Evolutionary conservation across 306 rosid species (phyloP), one percentile per base, ranked within the genome.

Genomic region (Cucurbita pepo): DNA sequence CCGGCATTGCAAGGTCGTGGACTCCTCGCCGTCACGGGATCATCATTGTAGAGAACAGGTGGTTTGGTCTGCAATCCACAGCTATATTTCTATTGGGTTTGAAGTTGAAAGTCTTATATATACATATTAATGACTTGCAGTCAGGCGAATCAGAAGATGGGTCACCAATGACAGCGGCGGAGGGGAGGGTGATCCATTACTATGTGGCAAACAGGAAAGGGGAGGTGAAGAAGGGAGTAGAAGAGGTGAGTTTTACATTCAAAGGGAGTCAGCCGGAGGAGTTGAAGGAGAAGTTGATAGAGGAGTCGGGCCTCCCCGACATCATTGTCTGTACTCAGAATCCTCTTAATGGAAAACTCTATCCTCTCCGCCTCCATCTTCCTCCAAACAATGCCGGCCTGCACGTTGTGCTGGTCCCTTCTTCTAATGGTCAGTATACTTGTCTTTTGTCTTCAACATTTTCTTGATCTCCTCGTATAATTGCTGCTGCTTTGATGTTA

Each of bases 321-420:
- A 76, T 90, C 64, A 73, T 79, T 16, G 96, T 88, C 18, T 90
- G 98, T 72, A 84, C 89, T 2, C 87, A 87, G 15, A 94, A 89
- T 77, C 96, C 93, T 14, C 78, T 93, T 41, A 93, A 63, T 59
- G 91, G 89, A 8, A 80, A 87, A 76, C 96, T 93, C 3, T 87
- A 81, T 73, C 97, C 97, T 1, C 89, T 90, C 50, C 89, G 81
- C 65, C 82, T 90, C n/a, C 98, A 90, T 36, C 85, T 94, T 47
- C 98, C 97, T 50, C 98, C 98, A 6, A 86, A 88, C 81, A 85
- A 85, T 11, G 5, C 69, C 22, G 88, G 86, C 14, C 80, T 90
- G 90, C 94, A 90, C 37, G 82, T 94, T 6, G 86, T 94, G 18
- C 78, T 90, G 7, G 88, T 94, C 82, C 91, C 88, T 47, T 78